Percentiles rank a stretch among this genome's conserved stretches.
Evolutionary conservation across 768 basidiomycete genomes (phyloP).

Genomic region (Lactarius akahatsu): DNA sequence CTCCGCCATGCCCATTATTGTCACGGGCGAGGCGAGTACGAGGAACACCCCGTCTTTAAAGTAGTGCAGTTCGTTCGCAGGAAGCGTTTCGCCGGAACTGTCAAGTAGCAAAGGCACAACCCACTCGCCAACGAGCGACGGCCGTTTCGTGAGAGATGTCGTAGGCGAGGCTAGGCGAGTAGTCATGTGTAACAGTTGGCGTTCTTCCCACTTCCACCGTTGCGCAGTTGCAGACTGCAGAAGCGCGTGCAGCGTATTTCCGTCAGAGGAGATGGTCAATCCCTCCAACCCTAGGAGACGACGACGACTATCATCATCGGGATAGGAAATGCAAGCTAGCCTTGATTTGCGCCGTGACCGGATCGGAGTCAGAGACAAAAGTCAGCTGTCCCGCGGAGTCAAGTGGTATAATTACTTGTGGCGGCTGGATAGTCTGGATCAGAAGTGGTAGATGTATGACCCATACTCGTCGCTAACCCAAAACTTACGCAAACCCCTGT

Average conservation of each 20-base stretch:
- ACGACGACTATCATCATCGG: not conserved
- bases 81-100: conserved; percentile 50
- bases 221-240: conserved; percentile 64
- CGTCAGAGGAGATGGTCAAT: conserved; percentile 49
- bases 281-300: conserved; percentile 53
- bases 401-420: conserved; percentile 53
- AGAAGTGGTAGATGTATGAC: conserved; percentile 62
- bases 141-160: conserved; percentile 42
- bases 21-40: conserved; percentile 60
- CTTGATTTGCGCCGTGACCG: conserved; percentile 57
- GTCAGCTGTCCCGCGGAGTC: conserved; percentile 45
- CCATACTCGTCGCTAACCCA: conserved; percentile 73
- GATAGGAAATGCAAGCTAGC: conserved; percentile 29
- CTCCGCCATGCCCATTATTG: conserved; percentile 56
- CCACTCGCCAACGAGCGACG: conserved; percentile 54
- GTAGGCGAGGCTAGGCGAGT: conserved; percentile 55
- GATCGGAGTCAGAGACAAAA: conserved; percentile 51
- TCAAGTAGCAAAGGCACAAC: conserved; percentile 57
- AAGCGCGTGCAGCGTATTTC: conserved; percentile 55
- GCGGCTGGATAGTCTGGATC: conserved; percentile 57
- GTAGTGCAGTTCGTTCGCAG: conserved; percentile 58
- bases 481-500: conserved; percentile 39
- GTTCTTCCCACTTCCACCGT: conserved; percentile 49
- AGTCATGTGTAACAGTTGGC: conserved; percentile 56
- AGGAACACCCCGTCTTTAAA: conserved; percentile 54